These are phyloP conservation scores for Citrus reticulata DNA, from an alignment of 345 rosid species.

Conservation along the genomic window DNA sequence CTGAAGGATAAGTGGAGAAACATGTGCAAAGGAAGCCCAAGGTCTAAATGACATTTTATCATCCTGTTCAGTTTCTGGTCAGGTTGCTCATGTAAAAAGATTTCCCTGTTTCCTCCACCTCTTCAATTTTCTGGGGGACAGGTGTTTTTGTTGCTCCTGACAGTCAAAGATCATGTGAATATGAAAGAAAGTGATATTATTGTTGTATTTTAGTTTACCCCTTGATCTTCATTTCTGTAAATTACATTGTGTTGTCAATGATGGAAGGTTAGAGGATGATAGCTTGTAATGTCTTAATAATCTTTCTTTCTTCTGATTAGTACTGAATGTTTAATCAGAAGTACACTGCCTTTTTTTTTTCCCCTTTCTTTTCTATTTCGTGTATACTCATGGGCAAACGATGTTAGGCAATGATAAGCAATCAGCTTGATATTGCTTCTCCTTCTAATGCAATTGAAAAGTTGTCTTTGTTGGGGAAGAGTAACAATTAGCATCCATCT, in stretches of 20 bases:
- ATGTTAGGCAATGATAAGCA: neutral
- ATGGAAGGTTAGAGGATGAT: neutral
- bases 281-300: neutral
- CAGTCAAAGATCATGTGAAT: neutral
- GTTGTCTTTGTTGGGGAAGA: too few relatives aligned
- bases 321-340: neutral
- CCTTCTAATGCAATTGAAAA: neutral
- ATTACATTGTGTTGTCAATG: neutral
- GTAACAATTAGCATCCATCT: neutral
- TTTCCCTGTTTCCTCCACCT: neutral
- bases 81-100: neutral
- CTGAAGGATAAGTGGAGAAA: conserved; percentile 53
- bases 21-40: conserved; percentile 32
- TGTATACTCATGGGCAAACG: neutral
- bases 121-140: neutral
- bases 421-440: neutral
- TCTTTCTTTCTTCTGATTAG: neutral
- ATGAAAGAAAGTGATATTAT: neutral
- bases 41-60: conserved; percentile 14
- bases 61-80: conserved; percentile 3
- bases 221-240: neutral
- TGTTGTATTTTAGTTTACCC: neutral
- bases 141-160: neutral
- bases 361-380: neutral
- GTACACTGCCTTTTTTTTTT: neutral